Base-by-base conservation (phyloP, 306 rosid species). In the Malus domestica region DNA sequence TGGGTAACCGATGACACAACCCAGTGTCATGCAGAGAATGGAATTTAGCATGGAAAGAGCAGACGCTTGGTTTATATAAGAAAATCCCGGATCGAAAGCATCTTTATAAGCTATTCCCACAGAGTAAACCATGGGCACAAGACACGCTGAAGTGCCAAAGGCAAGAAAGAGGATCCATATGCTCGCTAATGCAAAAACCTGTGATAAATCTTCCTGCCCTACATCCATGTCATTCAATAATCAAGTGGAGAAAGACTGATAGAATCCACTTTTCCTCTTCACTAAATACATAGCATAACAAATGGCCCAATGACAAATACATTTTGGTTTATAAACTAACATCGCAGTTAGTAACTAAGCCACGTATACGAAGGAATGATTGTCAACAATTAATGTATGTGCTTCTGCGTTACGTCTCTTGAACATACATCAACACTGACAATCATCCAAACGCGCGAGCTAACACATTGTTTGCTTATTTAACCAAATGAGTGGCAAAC, bases 121-220 rank as follows among this genome's bases (percentile, higher is more conserved):
- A 8, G 88, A 79, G 89, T 81, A 89, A 67, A 87, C 38, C 5
- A 87, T 0, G 25, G 99, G 99, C 70, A 90, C 80, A 77, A 88
- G 67, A 75, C 92, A 92, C 22, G 88, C 89, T 71, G 89, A 66
- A 82, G 88, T 69, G 83, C 96, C 97, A 69, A 93, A 75, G 61
- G 91, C 93, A 72, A 92, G 91, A 86, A 95, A 74, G 70, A 88
- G 73, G 29, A 78, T 59, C 99, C 99, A 95, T 72, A 89, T 75
- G 86, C 97, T 87, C 25, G 93, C 97, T 75, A 95, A 86, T 61
- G 92, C 87, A 68, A 87, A 84, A 85, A 79, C 96, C 97, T 89
- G 94, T 59, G 99, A 90, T 72, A 85, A 63, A 80, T 95, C 99
- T 88, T 85, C 97, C 99, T 95, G 99, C 97, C 97, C 97, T 95